These are phyloP conservation scores for Alternaria consortialis DNA, from an alignment of 2,329 filamentous ascomycete genomes.

Conservation along the genomic window DNA sequence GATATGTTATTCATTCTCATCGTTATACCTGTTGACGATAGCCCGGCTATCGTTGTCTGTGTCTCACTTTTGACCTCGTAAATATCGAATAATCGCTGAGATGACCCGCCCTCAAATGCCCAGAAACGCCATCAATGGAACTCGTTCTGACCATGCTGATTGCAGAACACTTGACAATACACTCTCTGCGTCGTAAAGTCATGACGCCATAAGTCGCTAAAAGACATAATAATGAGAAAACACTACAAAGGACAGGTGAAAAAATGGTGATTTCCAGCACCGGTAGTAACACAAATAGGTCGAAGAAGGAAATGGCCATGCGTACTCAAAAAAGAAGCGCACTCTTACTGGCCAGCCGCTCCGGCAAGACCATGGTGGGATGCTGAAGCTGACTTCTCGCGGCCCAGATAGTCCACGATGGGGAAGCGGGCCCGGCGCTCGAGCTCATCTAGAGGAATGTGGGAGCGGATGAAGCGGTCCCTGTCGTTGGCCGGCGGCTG, in stretches of 20 bases:
- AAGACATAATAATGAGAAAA: neutral
- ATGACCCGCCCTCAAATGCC: neutral
- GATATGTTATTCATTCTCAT: neutral
- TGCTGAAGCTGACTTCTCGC: slow-evolving; percentile 43
- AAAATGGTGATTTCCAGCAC: neutral
- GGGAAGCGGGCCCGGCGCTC: slow-evolving; percentile 80
- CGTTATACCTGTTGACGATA: neutral
- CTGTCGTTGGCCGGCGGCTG: slow-evolving; percentile 76
- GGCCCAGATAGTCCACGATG: slow-evolving; percentile 57
- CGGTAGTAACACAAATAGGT: neutral
- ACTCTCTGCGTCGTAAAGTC: neutral
- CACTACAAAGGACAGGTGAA: neutral
- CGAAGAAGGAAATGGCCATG: neutral
- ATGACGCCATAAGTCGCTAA: slow-evolving; percentile 14
- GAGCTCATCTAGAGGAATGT: slow-evolving; percentile 81
- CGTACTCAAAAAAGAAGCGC: neutral
- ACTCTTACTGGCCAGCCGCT: slow-evolving; percentile 44
- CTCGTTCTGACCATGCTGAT: slow-evolving; percentile 5
- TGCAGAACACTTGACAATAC: neutral
- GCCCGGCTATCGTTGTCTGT: neutral
- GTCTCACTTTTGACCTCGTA: neutral
- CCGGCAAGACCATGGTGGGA: slow-evolving; percentile 49
- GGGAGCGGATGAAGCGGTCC: slow-evolving; percentile 79
- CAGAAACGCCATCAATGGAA: slow-evolving; percentile 1
- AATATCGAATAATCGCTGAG: neutral